phyloP scores from a whole-genome alignment of 2,329 filamentous ascomycete genomes.

The Phymatotrichopsis omnivora region DNA sequence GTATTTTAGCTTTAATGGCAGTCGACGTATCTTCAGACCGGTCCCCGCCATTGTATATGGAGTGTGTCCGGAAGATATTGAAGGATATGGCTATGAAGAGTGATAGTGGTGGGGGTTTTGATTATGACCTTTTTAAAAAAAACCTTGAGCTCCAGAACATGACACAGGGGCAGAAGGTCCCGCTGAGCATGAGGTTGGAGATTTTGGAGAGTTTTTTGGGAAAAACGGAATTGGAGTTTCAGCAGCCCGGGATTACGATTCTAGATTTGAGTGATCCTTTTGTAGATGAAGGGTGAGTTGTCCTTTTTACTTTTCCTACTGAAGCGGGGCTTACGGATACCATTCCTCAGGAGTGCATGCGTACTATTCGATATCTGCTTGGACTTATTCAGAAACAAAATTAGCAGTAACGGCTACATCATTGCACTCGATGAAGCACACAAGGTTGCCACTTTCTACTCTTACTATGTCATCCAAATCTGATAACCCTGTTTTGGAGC shows the following conservation, averaged over 20 bases:
- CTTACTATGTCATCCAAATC: not conserved
- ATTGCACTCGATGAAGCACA: constrained; percentile 69
- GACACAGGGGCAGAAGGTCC: constrained; percentile 41
- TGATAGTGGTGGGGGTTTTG: constrained; percentile 38
- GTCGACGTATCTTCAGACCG: constrained; percentile 36
- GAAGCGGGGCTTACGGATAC: too few species aligned
- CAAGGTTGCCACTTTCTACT: constrained; percentile 41
- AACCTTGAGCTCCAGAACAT: constrained; percentile 38
- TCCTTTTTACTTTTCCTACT: too few species aligned
- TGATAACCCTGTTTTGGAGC: not conserved
- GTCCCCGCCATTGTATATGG: constrained; percentile 48
- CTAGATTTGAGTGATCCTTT: constrained; percentile 66
- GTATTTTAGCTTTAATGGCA: constrained; percentile 48
- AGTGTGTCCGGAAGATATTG: constrained; percentile 47
- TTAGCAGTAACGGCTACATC: constrained; percentile 44
- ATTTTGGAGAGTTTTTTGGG: constrained; percentile 55
- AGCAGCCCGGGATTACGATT: constrained; percentile 49
- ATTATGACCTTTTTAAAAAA: constrained; percentile 43
- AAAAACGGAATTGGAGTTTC: constrained; percentile 20
- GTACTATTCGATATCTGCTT: constrained; percentile 63
- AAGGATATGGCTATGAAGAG: constrained; percentile 45
- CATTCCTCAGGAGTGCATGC: constrained; percentile 60
- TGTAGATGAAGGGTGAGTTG: constrained; percentile 44
- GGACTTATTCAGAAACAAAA: constrained; percentile 52
- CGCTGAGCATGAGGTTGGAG: constrained; percentile 51